phyloP scores from a whole-genome alignment of 2,329 filamentous ascomycete species.

The Calonectria fujianensis region DNA sequence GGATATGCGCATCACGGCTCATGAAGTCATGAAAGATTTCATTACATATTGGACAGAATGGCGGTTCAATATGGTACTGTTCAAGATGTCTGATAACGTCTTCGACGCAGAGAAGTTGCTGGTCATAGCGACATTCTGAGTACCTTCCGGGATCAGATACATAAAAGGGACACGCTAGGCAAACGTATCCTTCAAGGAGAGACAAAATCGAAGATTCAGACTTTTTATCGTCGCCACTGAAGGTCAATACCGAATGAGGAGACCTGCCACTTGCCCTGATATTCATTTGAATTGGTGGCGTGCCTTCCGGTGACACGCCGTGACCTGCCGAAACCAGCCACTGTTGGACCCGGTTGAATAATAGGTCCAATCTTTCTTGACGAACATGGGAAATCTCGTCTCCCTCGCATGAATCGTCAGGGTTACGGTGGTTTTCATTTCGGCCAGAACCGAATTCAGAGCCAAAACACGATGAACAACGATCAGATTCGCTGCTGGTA shows the following conservation, averaged over 20 bases:
- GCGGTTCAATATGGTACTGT: background rate
- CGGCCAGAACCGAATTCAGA: background rate
- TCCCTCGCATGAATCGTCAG: background rate
- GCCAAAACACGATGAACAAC: background rate
- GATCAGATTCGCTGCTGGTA: background rate
- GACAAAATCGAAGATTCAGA: background rate
- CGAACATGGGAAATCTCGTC: background rate
- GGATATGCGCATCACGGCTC: background rate
- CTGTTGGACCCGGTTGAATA: background rate
- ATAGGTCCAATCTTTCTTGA: background rate
- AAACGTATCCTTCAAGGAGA: accelerated
- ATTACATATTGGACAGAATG: background rate
- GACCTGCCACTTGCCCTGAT: background rate
- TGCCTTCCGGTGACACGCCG: background rate
- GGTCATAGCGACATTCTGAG: background rate
- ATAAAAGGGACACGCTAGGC: background rate
- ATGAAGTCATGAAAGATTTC: background rate
- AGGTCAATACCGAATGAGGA: background rate
- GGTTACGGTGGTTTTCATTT: background rate
- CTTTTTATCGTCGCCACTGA: no score
- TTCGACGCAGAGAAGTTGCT: background rate
- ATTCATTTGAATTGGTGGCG: background rate
- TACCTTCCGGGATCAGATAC: background rate
- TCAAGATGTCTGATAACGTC: background rate
- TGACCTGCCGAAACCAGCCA: background rate